Conservation (phyloP, 768 basidiomycete genomes). For the Suillus subluteus region DNA sequence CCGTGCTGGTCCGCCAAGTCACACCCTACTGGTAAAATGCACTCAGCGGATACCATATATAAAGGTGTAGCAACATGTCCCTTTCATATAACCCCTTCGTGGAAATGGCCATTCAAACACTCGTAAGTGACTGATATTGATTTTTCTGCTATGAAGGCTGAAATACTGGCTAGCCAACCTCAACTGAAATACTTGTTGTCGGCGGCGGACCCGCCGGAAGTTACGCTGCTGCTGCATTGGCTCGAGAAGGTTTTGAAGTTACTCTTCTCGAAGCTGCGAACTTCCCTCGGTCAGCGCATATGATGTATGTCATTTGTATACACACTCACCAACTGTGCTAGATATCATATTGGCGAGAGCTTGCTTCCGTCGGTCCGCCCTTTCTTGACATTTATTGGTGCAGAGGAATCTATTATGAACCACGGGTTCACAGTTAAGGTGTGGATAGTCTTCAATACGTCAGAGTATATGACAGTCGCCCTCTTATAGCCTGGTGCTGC, state of each 20-base stretch:
- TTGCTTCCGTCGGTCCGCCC: conserved; percentile 62
- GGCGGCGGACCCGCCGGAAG: conserved; percentile 59
- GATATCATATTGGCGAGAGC: conserved; percentile 64
- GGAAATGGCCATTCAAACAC: neutral
- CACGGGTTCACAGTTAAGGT: conserved; percentile 58
- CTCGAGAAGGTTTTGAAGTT: conserved; percentile 39
- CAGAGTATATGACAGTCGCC: neutral
- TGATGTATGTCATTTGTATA: conserved; percentile 42
- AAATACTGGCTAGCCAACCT: conserved; percentile 18
- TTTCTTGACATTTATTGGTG: conserved; percentile 60
- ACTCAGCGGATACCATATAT: neutral
- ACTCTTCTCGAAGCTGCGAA: conserved; percentile 56
- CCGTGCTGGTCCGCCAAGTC: neutral
- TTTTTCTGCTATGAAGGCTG: neutral
- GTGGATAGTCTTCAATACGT: neutral
- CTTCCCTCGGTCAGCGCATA: conserved; percentile 54
- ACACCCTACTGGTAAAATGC: neutral
- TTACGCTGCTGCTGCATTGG: conserved; percentile 53
- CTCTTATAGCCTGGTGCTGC: conserved; percentile 56
- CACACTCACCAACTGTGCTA: conserved; percentile 18
- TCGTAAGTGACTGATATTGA: neutral
- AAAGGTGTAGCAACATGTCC: neutral
- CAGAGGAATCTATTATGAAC: conserved; percentile 51
- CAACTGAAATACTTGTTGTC: conserved; percentile 22
- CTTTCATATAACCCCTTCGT: neutral